Conservation (phyloP, 2,329 filamentous ascomycete species). For the Phoma sp. region DNA sequence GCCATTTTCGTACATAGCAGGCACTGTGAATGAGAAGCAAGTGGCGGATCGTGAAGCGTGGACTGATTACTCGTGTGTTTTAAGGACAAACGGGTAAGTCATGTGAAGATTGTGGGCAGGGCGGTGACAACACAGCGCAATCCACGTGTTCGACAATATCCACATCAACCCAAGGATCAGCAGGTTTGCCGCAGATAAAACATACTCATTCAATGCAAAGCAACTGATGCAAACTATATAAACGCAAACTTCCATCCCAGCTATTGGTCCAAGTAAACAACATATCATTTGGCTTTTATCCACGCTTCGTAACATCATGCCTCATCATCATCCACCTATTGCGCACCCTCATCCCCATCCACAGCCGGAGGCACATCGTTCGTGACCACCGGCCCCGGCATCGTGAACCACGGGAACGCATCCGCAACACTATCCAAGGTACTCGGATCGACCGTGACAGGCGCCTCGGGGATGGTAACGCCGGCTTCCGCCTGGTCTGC, state of each 20-base stretch:
- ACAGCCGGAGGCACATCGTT: not conserved
- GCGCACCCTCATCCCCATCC: too few relatives aligned
- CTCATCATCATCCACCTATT: not conserved
- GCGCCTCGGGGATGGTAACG: not conserved
- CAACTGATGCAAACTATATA: not conserved
- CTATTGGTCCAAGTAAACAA: not conserved
- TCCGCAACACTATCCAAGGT: conserved; percentile 4
- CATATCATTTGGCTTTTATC: not conserved
- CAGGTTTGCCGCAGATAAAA: not conserved
- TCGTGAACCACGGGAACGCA: conserved; percentile 8
- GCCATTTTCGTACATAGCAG: too few relatives aligned
- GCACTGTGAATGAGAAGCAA: too few relatives aligned
- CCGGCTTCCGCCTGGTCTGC: conserved; percentile 4
- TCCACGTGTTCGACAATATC: not conserved
- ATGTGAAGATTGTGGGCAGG: not conserved
- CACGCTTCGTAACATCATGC: not conserved
- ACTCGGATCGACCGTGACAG: not conserved
- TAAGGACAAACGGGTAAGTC: not conserved
- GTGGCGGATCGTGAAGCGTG: too few relatives aligned
- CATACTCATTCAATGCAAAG: not conserved
- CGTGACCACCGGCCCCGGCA: not conserved
- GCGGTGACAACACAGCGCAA: not conserved
- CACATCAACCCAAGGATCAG: not conserved
- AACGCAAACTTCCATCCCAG: conserved; percentile 10
- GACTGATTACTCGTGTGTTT: not conserved